These are phyloP conservation scores for Ganoderma lucidum DNA, from an alignment of 1,284 basidiomycete species.

Conservation along the genomic window DNA sequence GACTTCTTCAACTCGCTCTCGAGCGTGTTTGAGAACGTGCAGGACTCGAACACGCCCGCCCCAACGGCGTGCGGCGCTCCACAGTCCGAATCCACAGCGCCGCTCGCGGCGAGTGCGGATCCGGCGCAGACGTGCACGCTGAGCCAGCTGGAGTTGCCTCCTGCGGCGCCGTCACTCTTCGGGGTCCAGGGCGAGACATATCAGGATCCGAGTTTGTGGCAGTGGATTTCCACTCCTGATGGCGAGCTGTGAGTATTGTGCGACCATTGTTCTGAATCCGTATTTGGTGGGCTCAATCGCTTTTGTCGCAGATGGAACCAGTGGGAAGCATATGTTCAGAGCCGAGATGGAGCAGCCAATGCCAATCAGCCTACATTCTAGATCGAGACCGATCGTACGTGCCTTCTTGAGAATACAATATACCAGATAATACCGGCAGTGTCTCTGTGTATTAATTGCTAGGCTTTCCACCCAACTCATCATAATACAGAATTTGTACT, in stretches of 20 bases:
- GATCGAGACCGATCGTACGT: neutral
- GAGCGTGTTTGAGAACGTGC: neutral
- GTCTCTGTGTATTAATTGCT: neutral
- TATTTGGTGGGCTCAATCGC: neutral
- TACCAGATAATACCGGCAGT: neutral
- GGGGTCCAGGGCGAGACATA: neutral
- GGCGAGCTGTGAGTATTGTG: neutral
- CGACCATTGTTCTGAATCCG: neutral
- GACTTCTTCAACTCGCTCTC: constrained; percentile 11
- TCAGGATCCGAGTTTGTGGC: constrained; percentile 5
- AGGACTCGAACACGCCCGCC: neutral
- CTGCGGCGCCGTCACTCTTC: neutral
- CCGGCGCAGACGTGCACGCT: no score
- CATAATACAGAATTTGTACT: no score
- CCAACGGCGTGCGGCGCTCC: neutral
- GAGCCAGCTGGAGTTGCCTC: neutral
- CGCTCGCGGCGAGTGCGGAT: constrained; percentile 21
- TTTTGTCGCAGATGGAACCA: neutral
- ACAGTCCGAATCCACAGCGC: neutral
- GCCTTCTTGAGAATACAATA: neutral
- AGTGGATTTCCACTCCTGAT: constrained; percentile 1
- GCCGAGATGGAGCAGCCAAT: neutral
- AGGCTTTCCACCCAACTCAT: no score
- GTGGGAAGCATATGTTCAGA: constrained; percentile 39
- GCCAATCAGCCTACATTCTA: neutral